phyloP scores from a whole-genome alignment of 129 eudicot species.

The Artemisia annua region DNA sequence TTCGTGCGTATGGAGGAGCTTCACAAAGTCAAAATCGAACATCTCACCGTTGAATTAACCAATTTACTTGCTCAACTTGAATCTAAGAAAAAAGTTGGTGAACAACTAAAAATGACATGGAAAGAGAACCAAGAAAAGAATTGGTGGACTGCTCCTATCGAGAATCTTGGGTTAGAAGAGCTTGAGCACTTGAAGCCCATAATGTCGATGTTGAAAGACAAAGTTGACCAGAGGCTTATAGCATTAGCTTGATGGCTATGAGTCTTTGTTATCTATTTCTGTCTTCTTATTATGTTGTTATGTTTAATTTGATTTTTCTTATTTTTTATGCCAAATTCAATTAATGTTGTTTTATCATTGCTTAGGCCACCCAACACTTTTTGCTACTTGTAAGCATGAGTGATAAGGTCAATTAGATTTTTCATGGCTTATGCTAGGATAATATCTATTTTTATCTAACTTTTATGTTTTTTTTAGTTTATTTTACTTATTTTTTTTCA shows the following conservation, averaged over 20 bases:
- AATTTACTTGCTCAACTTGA: slow-evolving; percentile 35
- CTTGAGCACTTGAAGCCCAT: slow-evolving; percentile 49
- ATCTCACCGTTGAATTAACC: slow-evolving; percentile 46
- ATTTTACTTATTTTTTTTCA: too few relatives aligned
- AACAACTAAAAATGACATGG: slow-evolving; percentile 34
- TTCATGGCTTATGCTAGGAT: too few relatives aligned
- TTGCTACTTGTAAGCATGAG: neutral
- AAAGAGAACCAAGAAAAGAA: slow-evolving; percentile 29
- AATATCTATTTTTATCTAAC: too few relatives aligned
- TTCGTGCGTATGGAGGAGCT: slow-evolving; percentile 2
- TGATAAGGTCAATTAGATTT: neutral
- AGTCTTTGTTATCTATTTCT: too few relatives aligned
- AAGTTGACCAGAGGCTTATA: neutral
- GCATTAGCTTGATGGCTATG: too few relatives aligned
- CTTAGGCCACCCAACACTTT: neutral
- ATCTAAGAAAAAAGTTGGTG: slow-evolving; percentile 38
- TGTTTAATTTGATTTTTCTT: too few relatives aligned
- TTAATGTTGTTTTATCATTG: neutral
- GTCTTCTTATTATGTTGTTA: too few relatives aligned
- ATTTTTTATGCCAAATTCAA: neutral
- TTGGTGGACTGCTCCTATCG: slow-evolving; percentile 64
- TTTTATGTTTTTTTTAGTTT: too few relatives aligned
- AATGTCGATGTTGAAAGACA: slow-evolving; percentile 47
- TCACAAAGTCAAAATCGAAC: slow-evolving; percentile 16
- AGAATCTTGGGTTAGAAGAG: slow-evolving; percentile 35